Conservation (phyloP, 371 early-diverging fungal species). For the Mucor irregularis region DNA sequence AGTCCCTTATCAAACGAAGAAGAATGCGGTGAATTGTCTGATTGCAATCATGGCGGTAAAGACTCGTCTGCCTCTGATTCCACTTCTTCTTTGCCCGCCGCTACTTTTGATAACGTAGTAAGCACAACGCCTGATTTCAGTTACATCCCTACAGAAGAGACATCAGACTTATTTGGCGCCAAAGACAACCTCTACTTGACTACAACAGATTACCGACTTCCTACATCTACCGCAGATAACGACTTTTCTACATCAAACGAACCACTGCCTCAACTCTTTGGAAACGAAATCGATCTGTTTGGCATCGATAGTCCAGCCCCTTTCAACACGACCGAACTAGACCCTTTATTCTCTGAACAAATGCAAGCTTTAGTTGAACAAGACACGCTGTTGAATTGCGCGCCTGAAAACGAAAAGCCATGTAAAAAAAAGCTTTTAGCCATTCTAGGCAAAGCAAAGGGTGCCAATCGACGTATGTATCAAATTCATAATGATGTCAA, state of each 20-base stretch:
- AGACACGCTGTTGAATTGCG: constrained; percentile 2
- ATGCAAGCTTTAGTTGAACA: constrained; percentile 8
- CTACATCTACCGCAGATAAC: background rate
- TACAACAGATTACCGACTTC: background rate
- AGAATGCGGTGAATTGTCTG: background rate
- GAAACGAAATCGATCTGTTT: constrained; percentile 14
- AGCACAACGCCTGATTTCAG: background rate
- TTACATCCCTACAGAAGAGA: background rate
- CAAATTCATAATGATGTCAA: constrained; percentile 21
- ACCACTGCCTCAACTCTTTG: constrained; percentile 6
- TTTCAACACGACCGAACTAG: background rate
- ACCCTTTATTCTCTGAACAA: constrained; percentile 8
- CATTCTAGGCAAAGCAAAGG: constrained; percentile 4
- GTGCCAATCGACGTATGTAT: constrained; percentile 8
- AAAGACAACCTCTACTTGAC: background rate
- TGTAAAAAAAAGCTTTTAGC: constrained; percentile 6
- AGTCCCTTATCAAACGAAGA: background rate
- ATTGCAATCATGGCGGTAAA: background rate
- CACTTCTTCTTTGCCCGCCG: background rate
- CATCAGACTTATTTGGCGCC: background rate
- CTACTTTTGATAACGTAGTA: background rate
- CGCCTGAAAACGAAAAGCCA: constrained; percentile 13
- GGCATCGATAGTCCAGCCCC: background rate
- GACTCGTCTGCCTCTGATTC: background rate
- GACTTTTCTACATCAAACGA: constrained; percentile 1